Percentiles rank a stretch among this genome's conserved stretches.
These are phyloP conservation scores for Leccinellum rugosiceps DNA, from an alignment of 768 basidiomycete species.

Conservation along the genomic window DNA sequence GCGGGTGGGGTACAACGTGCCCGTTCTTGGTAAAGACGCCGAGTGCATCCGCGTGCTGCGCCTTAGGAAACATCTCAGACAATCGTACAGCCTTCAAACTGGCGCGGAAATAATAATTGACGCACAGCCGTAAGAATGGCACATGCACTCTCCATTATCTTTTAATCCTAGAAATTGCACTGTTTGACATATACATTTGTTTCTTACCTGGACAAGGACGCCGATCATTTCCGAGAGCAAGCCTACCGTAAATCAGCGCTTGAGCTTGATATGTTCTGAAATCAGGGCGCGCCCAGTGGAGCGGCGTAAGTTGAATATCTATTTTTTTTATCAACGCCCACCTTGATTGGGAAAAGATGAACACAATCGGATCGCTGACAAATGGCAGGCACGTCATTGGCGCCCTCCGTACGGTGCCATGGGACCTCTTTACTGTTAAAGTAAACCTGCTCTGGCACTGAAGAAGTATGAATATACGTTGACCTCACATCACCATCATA, in stretches of 20 bases:
- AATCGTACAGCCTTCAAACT: neutral
- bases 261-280: neutral
- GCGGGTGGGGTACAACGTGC: constrained; percentile 8
- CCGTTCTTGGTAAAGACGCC: neutral
- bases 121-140: neutral
- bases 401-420: neutral
- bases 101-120: neutral
- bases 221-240: constrained; percentile 7
- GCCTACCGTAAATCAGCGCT: neutral
- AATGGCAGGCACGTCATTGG: neutral
- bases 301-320: constrained; percentile 5
- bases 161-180: neutral
- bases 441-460: neutral
- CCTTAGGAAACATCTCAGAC: neutral
- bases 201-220: neutral
- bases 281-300: neutral
- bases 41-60: neutral
- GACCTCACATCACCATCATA: neutral
- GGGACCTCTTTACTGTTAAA: neutral
- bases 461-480: neutral
- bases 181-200: neutral
- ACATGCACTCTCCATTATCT: neutral
- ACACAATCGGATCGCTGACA: constrained; percentile 1
- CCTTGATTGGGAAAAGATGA: neutral
- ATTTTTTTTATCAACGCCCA: neutral